These are phyloP conservation scores for Heimioporus sp. DNA, from an alignment of 768 basidiomycete genomes.

Conservation along the genomic window DNA sequence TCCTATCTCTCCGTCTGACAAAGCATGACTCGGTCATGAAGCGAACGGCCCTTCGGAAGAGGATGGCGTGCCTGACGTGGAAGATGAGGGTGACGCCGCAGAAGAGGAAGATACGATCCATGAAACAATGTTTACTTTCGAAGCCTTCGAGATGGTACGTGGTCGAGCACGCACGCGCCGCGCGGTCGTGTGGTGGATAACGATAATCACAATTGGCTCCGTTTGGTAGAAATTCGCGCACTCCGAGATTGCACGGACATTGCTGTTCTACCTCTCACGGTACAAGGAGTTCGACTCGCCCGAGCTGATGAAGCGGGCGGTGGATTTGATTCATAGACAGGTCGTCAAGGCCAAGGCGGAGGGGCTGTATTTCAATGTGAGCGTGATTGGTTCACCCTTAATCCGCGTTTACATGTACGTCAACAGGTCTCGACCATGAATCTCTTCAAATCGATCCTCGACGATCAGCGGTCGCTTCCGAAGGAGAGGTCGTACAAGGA, in stretches of 20 bases:
- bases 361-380: conserved; percentile 91
- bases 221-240: conserved; percentile 80
- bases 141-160: conserved; percentile 83
- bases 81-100: conserved; percentile 58
- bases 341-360: conserved; percentile 91
- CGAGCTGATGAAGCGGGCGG: conserved; percentile 88
- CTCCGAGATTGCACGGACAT: conserved; percentile 80
- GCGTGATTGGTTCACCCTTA: conserved; percentile 17
- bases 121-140: conserved; percentile 91
- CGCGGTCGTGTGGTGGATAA: conserved; percentile 15
- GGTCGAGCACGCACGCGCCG: conserved; percentile 13
- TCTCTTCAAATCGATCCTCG: conserved; percentile 84
- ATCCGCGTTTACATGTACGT: conserved; percentile 18
- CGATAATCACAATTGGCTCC: conserved; percentile 13
- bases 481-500: conserved; percentile 80
- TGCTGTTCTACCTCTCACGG: conserved; percentile 77
- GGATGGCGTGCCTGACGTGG: conserved; percentile 66
- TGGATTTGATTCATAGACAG: conserved; percentile 86
- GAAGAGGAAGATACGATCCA: conserved; percentile 63
- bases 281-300: conserved; percentile 75
- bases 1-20: conserved; percentile 19
- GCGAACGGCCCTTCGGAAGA: conserved; percentile 46
- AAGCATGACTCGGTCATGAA: conserved; percentile 18
- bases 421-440: conserved; percentile 82
- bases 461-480: conserved; percentile 76